A percentile compares a stretch with the other conserved stretches of the same genome.
phyloP scores from a whole-genome alignment of 73 alveolate genomes.

The Paramecium sonneborni region DNA sequence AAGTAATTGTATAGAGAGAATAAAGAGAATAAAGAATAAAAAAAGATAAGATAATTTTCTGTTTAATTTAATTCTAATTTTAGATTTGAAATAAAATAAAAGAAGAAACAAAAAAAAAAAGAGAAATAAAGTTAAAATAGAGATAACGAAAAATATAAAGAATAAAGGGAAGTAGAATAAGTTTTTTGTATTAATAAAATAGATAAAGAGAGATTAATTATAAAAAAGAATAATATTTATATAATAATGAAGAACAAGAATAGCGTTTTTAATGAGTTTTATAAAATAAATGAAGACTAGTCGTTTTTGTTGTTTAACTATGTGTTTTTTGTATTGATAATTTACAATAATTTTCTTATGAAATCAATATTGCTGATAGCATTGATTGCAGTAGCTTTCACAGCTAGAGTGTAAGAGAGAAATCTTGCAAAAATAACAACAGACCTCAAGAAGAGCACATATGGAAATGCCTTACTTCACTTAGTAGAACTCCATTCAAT shows the following conservation, averaged over 20 bases:
- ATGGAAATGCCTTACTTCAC: conserved; percentile 47
- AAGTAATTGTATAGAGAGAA: too few species aligned
- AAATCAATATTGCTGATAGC: conserved; percentile 12
- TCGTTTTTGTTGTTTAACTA: conserved; percentile 38
- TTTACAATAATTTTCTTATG: not conserved
- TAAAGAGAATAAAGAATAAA: too few species aligned
- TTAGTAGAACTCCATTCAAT: conserved; percentile 27
- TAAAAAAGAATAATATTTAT: not conserved
- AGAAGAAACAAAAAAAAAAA: not conserved
- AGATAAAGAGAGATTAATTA: not conserved
- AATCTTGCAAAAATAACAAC: conserved; percentile 36
- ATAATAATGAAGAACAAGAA: not conserved
- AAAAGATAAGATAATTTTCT: too few species aligned
- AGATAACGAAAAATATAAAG: not conserved
- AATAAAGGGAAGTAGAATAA: not conserved
- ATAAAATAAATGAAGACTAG: not conserved
- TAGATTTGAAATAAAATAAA: not conserved
- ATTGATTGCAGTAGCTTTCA: conserved; percentile 44
- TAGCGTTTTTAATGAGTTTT: not conserved
- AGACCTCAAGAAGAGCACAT: conserved; percentile 27
- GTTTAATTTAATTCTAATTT: too few species aligned
- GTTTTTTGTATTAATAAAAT: not conserved
- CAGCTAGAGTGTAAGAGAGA: conserved; percentile 56
- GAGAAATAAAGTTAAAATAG: not conserved
- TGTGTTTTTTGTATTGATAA: not conserved